A percentile compares a stretch with the other conserved stretches of the same genome.
phyloP scores from a whole-genome alignment of 2,329 filamentous ascomycete genomes.

The Monosporascus sp. region DNA sequence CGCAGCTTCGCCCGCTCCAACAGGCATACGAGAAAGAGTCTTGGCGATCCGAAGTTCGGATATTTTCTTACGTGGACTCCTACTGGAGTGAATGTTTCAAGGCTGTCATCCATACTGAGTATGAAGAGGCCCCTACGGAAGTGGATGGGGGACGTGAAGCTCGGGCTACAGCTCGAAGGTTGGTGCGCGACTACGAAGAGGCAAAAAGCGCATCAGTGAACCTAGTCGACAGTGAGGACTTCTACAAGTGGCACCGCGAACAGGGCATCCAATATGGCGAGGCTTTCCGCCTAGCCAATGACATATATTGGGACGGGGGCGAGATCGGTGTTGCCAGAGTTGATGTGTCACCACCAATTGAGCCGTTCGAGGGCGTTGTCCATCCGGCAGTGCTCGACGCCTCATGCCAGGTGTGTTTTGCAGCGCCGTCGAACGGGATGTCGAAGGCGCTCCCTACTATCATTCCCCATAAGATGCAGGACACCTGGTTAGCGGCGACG shows the following conservation, averaged over 20 bases:
- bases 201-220: too few species aligned
- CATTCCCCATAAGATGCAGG: conserved; percentile 15
- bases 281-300: too few species aligned
- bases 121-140: conserved; percentile 3
- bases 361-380: conserved; percentile 12
- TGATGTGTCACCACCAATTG: conserved; percentile 1
- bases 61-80: conserved; percentile 10
- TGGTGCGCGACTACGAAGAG: background rate
- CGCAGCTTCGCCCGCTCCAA: conserved; percentile 12
- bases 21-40: conserved; percentile 3
- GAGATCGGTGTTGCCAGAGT: background rate
- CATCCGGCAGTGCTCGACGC: conserved; percentile 28
- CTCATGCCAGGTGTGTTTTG: conserved; percentile 18
- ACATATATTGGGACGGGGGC: too few species aligned
- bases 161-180: background rate
- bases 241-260: too few species aligned
- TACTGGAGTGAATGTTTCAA: conserved; percentile 17
- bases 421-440: conserved; percentile 5
- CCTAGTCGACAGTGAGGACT: too few species aligned
- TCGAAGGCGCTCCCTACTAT: conserved; percentile 5
- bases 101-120: conserved; percentile 13
- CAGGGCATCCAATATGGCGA: too few species aligned
- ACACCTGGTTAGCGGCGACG: conserved; percentile 21
- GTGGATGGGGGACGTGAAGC: background rate
- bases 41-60: conserved; percentile 10